Percentiles rank a stretch among this genome's conserved stretches.
Evolutionary conservation across 345 rosid genomes (phyloP).

Genomic region (Pseudoturritis turrita): DNA sequence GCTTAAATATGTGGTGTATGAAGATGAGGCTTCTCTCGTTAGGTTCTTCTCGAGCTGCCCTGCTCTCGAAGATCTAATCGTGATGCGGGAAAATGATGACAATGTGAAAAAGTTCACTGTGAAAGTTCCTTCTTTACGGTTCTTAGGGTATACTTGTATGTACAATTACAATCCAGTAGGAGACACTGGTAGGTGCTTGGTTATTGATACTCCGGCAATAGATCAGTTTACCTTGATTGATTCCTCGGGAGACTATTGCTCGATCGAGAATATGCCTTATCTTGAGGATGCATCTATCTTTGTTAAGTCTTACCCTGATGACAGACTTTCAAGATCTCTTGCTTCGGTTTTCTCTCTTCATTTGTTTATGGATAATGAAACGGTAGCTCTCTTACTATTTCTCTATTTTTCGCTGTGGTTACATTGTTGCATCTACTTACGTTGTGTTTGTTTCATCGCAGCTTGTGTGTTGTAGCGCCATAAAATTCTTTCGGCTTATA

Average conservation of each 20-base stretch:
- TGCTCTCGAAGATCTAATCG: neutral
- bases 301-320: too few relatives aligned
- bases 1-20: neutral
- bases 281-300: too few relatives aligned
- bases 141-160: neutral
- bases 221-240: too few relatives aligned
- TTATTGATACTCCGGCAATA: neutral
- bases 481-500: neutral
- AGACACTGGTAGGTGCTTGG: neutral
- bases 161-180: too few relatives aligned
- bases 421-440: neutral
- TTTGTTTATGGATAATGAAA: too few relatives aligned
- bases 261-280: too few relatives aligned
- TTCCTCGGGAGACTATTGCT: too few relatives aligned
- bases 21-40: neutral
- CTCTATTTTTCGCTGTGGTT: neutral
- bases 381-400: neutral
- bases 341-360: too few relatives aligned
- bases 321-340: too few relatives aligned
- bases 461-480: neutral
- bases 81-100: neutral
- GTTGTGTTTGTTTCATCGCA: neutral
- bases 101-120: neutral
- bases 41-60: neutral
- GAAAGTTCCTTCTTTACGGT: neutral